Base-by-base conservation (phyloP, 768 basidiomycete species). In the Tylopilus felleus region DNA sequence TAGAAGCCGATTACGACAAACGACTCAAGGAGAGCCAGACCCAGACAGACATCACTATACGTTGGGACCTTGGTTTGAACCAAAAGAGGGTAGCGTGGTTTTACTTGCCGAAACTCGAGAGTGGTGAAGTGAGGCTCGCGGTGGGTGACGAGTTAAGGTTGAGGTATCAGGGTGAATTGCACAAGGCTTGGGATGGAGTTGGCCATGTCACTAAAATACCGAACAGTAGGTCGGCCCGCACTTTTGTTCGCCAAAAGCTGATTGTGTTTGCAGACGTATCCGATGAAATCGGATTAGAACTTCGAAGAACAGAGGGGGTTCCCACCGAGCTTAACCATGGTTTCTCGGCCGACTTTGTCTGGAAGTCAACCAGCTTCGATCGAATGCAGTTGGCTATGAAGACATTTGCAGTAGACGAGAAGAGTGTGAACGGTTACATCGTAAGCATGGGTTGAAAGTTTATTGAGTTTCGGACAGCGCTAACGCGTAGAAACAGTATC, bases 31-130 rank as follows among this genome's bases (percentile, higher is more conserved):
- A 99, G 71, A 92, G 93, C 56, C 97, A 99, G 75, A 98, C 97
- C 0, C 96, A 99, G 74, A 97, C 91, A 5, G 93, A 96, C 58
- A 95, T 99, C 65, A 85, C 86, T 25, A 88, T 99, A 22, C 79
- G 97, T 42, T 99, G 97, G 97, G 97, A 99, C 72, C 77, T 98
- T 48, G 97, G 97, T 69, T 75, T 99, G 61, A 99, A 99, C 70
- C 97, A 99, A 74, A 98, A 98, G 74, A 84, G 97, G 28, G 88
- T 98, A n/a, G 96, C 97, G 0, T 99, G 96, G 93, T 99, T 99
- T 71, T 75, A 83, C 55, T 74, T 99, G 67, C 97, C 97, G 2
- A 98, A 98, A 74, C 78, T 99, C 53, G 97, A 99, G 75, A 96
- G 93, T 64, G 97, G 97, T 22, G 97, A 99, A 73, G 95, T 99